Evolutionary conservation across 2,329 filamentous ascomycete species (phyloP).

Genomic region (Pyrenophora graminea): DNA sequence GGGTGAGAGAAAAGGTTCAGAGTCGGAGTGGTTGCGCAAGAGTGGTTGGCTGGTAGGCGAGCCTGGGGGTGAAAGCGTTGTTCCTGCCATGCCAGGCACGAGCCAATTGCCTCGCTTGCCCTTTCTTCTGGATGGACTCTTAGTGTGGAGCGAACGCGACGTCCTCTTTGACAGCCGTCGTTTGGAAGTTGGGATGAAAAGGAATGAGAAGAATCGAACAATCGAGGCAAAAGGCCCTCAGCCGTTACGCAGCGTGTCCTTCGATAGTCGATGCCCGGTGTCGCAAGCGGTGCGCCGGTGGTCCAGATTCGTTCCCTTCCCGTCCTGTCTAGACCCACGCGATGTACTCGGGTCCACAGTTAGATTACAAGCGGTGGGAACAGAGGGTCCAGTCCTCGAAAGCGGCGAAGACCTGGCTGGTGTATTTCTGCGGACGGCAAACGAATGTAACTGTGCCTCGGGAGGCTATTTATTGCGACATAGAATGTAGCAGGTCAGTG

Average conservation of each 20-base stretch:
- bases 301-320: slow-evolving; percentile 18
- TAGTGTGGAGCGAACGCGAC: slow-evolving; percentile 5
- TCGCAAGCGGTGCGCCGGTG: slow-evolving; percentile 8
- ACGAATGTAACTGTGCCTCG: neutral
- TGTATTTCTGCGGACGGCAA: neutral
- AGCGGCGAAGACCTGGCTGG: neutral
- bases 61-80: slow-evolving; percentile 18
- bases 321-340: slow-evolving; percentile 10
- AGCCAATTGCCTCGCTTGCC: slow-evolving; percentile 22
- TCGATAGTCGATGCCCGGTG: slow-evolving; percentile 14
- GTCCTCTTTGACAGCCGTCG: neutral
- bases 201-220: neutral
- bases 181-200: neutral
- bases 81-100: slow-evolving; percentile 32
- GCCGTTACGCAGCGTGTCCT: neutral
- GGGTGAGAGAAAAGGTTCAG: slow-evolving; percentile 17
- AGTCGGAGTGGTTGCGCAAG: slow-evolving; percentile 27
- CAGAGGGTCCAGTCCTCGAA: slow-evolving; percentile 1
- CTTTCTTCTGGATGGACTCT: slow-evolving; percentile 5
- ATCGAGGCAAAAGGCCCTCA: too few relatives aligned
- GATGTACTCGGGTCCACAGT: slow-evolving; percentile 3
- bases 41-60: slow-evolving; percentile 25
- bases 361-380: neutral
- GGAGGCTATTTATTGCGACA: slow-evolving; percentile 8
- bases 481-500: neutral